Conservation (phyloP, 345 rosid species). For the Citropsis articulata region DNA sequence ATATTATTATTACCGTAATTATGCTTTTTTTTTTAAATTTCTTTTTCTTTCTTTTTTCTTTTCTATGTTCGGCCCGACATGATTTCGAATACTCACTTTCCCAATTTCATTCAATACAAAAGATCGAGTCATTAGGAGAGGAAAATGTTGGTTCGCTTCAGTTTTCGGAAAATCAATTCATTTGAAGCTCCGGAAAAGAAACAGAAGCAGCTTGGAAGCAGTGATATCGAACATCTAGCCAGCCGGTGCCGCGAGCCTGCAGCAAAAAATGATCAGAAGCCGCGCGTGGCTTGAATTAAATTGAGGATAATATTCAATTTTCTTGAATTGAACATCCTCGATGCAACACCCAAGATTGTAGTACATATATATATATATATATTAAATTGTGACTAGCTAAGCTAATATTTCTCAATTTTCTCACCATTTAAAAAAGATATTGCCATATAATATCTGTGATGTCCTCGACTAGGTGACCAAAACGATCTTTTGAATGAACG, state of each 20-base stretch:
- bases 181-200: background rate
- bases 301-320: background rate
- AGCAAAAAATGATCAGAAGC: background rate
- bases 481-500: background rate
- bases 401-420: background rate
- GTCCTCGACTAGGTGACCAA: conserved; percentile 12
- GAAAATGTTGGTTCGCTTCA: no score
- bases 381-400: background rate
- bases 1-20: no score
- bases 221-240: conserved; percentile 13
- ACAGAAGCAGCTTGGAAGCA: conserved; percentile 7
- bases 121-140: no score
- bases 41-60: no score
- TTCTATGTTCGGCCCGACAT: no score
- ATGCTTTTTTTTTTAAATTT: no score
- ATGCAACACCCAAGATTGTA: background rate
- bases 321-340: background rate
- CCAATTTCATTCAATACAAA: no score
- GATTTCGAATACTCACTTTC: no score
- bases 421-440: conserved; percentile 12
- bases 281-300: background rate
- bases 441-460: conserved; percentile 19
- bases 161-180: no score
- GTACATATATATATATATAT: background rate
- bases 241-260: conserved; percentile 11